Base-by-base conservation (phyloP, 2,329 filamentous ascomycete species). In the Fusarium camptoceras region DNA sequence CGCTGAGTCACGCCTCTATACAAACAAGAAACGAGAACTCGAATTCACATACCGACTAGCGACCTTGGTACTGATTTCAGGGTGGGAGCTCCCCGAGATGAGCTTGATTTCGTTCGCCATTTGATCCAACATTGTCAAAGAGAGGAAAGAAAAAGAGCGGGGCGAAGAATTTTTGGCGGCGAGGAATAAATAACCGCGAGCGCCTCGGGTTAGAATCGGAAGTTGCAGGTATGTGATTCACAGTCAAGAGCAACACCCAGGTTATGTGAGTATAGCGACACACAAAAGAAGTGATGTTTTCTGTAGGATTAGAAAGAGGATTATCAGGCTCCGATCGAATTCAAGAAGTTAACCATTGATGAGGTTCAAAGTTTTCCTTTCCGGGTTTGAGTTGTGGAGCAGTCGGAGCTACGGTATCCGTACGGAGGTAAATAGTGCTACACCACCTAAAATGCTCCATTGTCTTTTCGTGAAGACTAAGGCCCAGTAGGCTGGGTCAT, bases 31-130 rank as follows among this genome's bases (percentile, higher is more conserved):
- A 50, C 31, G 27, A 43, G 22, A 46, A 63, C 34, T 61, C 55
- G 44, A 76, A 16, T 42, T 30, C n/a, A 67, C 80, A 68, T 80
- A 84, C 82, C 82, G 80, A 59, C 77, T 79, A 55, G 82, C 82
- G 64, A 84, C 81, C 75, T 81, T 81, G 69, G 78, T 79, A 75
- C 82, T 84, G 68, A 85, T 80, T 63, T 83, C 81, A 59, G 81
- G 81, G 77, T 85, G 83, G 77, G 82, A 84, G 73, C 81, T 83
- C 68, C 83, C 82, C 68, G 83, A 84, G 75, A 85, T 82, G 72
- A 85, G 80, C 77, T 85, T 86, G 78, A 86, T 85, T 75, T 85
- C 83, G 80, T 86, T 85, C 50, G 83, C 83, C 83, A 85, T 85
- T 76, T 81, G 79, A 58, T 81, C 79, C 69, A 81, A 74, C 80